Evolutionary conservation across 2,329 filamentous ascomycete genomes (phyloP).

Genomic region (Neonectria magnoliae): DNA sequence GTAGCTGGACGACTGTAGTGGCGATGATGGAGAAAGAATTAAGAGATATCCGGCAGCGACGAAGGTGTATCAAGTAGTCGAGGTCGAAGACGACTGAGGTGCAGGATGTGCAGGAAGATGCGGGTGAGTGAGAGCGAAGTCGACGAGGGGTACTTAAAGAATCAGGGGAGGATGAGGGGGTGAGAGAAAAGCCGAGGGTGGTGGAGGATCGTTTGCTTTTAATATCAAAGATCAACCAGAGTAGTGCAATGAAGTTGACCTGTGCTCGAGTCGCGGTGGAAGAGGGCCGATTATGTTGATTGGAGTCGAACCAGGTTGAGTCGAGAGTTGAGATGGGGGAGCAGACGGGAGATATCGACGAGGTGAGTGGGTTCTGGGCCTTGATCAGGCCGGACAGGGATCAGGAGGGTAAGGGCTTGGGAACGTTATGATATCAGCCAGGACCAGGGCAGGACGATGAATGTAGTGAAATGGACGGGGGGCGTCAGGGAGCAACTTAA

Average conservation of each 20-base stretch:
- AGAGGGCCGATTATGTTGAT: conserved; percentile 18
- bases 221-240: conserved; percentile 16
- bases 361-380: conserved; percentile 27
- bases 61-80: conserved; percentile 21
- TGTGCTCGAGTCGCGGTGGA: conserved; percentile 22
- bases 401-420: conserved; percentile 27
- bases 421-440: conserved; percentile 26
- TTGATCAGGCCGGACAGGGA: conserved; percentile 25
- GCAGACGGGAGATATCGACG: conserved; percentile 23
- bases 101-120: conserved; percentile 4
- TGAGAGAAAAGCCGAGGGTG: conserved; percentile 4
- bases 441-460: conserved; percentile 22
- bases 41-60: conserved; percentile 3
- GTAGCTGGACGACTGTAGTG: neutral
- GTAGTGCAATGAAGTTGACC: conserved; percentile 12
- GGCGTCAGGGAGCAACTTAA: conserved; percentile 19
- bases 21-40: conserved; percentile 7
- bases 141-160: conserved; percentile 11
- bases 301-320: conserved; percentile 9
- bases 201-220: conserved; percentile 20
- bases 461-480: conserved; percentile 18
- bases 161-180: conserved; percentile 6
- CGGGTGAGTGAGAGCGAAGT: conserved; percentile 10
- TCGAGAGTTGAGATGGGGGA: conserved; percentile 22
- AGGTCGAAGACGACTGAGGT: conserved; percentile 4